Percentiles rank a stretch among this genome's conserved stretches.
phyloP scores from a whole-genome alignment of 768 basidiomycete species.

The Pholiota molesta region DNA sequence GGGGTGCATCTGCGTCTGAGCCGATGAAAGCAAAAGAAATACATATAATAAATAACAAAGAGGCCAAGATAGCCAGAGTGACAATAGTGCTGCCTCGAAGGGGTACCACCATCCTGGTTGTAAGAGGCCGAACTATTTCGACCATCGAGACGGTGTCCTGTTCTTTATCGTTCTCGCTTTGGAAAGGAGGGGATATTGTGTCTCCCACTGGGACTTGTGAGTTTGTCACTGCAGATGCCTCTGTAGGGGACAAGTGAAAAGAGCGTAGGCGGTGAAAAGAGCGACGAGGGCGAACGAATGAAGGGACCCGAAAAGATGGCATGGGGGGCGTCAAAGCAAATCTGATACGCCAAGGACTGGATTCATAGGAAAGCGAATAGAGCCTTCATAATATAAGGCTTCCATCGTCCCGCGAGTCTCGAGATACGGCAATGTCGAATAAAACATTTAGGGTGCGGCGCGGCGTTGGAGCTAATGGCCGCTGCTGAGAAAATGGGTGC shows the following conservation, averaged over 20 bases:
- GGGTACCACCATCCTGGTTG: constrained; percentile 26
- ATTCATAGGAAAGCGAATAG: constrained; percentile 6
- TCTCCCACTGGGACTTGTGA: constrained; percentile 27
- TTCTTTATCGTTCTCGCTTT: background rate
- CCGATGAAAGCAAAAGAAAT: constrained; percentile 55
- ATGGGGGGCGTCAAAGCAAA: constrained; percentile 19
- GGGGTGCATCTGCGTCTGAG: constrained; percentile 40
- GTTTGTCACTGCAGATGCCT: constrained; percentile 20
- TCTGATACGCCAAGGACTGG: constrained; percentile 5
- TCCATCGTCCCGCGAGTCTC: constrained; percentile 8
- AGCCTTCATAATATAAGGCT: constrained; percentile 22
- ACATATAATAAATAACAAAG: constrained; percentile 49
- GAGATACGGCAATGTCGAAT: background rate
- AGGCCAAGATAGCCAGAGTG: constrained; percentile 43
- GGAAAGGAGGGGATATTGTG: constrained; percentile 22
- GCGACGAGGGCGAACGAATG: constrained; percentile 33
- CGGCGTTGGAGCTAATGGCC: constrained; percentile 23
- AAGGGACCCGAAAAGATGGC: constrained; percentile 32
- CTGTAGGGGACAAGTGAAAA: constrained; percentile 41
- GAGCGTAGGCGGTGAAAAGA: constrained; percentile 45
- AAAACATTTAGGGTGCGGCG: constrained; percentile 18
- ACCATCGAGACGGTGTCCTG: background rate
- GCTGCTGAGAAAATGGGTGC: constrained; percentile 1
- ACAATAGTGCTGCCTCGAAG: constrained; percentile 34
- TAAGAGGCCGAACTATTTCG: constrained; percentile 8